Conservation (phyloP, 805 yeast genomes). For the Candida adriatica region DNA sequence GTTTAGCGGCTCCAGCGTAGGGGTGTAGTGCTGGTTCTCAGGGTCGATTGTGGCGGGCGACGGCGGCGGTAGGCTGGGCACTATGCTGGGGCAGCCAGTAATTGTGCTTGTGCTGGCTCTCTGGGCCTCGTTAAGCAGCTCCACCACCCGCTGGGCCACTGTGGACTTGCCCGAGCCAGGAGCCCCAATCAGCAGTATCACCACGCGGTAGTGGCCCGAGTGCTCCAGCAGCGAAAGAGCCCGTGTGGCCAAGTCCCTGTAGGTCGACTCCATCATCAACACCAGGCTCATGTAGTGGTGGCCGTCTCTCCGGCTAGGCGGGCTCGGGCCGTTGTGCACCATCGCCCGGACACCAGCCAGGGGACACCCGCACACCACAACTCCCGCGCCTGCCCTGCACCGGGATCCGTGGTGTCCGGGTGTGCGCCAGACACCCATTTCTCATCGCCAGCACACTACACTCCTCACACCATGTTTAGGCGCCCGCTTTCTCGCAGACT, state of each 20-base stretch:
- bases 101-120: too few relatives aligned
- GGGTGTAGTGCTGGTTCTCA: slow-evolving; percentile 17
- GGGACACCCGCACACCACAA: too few relatives aligned
- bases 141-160: slow-evolving; percentile 41
- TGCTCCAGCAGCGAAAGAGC: slow-evolving; percentile 24
- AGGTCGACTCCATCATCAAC: slow-evolving; percentile 25
- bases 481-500: too few relatives aligned
- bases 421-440: too few relatives aligned
- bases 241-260: slow-evolving; percentile 25
- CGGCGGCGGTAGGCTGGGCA: slow-evolving; percentile 9
- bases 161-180: slow-evolving; percentile 90
- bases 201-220: slow-evolving; percentile 34
- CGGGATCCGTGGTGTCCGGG: too few relatives aligned
- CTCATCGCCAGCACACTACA: too few relatives aligned
- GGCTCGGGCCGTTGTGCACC: too few relatives aligned
- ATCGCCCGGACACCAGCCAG: too few relatives aligned
- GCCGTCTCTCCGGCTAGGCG: too few relatives aligned
- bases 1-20: slow-evolving; percentile 6
- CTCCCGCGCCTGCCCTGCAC: too few relatives aligned
- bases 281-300: neutral
- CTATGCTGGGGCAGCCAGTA: slow-evolving; percentile 9
- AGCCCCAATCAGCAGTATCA: slow-evolving; percentile 61
- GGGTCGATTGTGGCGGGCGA: slow-evolving; percentile 6
- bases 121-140: slow-evolving; percentile 30
- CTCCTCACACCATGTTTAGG: too few relatives aligned